These are phyloP conservation scores for Aphanomyces invadans DNA, from an alignment of 352 stramenopile species.

Conservation along the genomic window DNA sequence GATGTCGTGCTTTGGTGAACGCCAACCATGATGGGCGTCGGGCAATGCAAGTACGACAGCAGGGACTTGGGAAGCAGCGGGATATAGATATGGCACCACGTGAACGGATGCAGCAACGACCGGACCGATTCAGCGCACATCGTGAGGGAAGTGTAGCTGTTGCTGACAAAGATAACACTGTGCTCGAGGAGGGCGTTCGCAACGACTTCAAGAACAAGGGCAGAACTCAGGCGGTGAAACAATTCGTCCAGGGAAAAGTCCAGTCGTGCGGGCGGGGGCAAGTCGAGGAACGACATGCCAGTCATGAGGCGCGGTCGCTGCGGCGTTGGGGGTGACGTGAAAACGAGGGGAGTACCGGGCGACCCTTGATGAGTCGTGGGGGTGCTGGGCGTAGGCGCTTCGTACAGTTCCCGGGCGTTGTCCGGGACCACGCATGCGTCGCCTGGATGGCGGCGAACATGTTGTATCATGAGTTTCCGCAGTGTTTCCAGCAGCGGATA, in stretches of 20 bases:
- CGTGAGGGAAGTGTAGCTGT: conserved; percentile 73
- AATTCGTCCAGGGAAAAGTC: conserved; percentile 61
- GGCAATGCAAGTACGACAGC: conserved; percentile 83
- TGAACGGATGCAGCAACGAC: conserved; percentile 76
- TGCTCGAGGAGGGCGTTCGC: conserved; percentile 80
- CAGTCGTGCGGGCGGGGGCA: conserved; percentile 30
- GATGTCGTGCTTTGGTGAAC: conserved; percentile 64
- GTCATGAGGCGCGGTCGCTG: neutral
- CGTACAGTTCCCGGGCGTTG: conserved; percentile 4
- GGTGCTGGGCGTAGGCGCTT: neutral
- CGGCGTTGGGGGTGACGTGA: too few relatives aligned
- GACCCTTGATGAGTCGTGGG: too few relatives aligned
- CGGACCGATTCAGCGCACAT: conserved; percentile 77
- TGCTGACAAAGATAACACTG: conserved; percentile 78
- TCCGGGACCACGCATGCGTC: neutral
- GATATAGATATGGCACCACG: conserved; percentile 87
- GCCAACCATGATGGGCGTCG: conserved; percentile 84
- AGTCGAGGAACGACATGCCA: neutral
- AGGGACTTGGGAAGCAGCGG: conserved; percentile 76
- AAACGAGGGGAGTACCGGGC: neutral
- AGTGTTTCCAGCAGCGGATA: conserved; percentile 10
- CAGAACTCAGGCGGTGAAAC: conserved; percentile 61
- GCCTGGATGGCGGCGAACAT: neutral
- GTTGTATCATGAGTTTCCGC: neutral
- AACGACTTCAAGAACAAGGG: conserved; percentile 62